Conservation (phyloP, 2,329 filamentous ascomycete species). For the Lizonia empirigonia region DNA sequence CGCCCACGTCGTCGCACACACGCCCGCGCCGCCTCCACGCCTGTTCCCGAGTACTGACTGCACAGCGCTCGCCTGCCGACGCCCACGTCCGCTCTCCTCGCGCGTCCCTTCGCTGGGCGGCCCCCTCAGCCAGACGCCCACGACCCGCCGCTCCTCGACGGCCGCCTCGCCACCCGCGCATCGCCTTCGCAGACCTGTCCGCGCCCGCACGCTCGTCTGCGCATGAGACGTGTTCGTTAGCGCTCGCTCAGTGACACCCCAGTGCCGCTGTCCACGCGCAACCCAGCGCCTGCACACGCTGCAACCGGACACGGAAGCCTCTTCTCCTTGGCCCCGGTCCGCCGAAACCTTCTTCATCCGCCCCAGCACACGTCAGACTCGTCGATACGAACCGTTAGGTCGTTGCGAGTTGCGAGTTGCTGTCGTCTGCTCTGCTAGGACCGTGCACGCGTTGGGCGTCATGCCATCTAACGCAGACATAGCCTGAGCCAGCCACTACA, state of each 20-base stretch:
- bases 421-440: conserved; percentile 32
- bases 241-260: conserved; percentile 24
- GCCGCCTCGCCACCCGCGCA: conserved; percentile 35
- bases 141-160: conserved; percentile 32
- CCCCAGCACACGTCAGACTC: conserved; percentile 16
- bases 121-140: conserved; percentile 29
- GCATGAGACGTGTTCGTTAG: conserved; percentile 26
- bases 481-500: conserved; percentile 45
- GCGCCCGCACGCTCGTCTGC: conserved; percentile 20
- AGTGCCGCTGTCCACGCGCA: conserved; percentile 31
- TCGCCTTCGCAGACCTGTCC: conserved; percentile 24
- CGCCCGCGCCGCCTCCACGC: conserved; percentile 16
- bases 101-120: conserved; percentile 35
- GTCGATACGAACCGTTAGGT: conserved; percentile 29
- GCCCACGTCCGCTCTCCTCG: conserved; percentile 26
- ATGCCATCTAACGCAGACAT: conserved; percentile 49
- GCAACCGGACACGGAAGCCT: conserved; percentile 38
- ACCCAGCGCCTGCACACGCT: conserved; percentile 24
- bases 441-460: conserved; percentile 47
- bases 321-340: conserved; percentile 26
- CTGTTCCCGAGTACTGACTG: conserved; percentile 18
- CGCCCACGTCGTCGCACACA: conserved; percentile 24
- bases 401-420: conserved; percentile 36
- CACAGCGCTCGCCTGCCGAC: conserved; percentile 25
- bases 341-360: conserved; percentile 16